A percentile compares a stretch with the other conserved stretches of the same genome.
These are phyloP conservation scores for Senna siamea DNA, from an alignment of 306 rosid species.

Conservation along the genomic window DNA sequence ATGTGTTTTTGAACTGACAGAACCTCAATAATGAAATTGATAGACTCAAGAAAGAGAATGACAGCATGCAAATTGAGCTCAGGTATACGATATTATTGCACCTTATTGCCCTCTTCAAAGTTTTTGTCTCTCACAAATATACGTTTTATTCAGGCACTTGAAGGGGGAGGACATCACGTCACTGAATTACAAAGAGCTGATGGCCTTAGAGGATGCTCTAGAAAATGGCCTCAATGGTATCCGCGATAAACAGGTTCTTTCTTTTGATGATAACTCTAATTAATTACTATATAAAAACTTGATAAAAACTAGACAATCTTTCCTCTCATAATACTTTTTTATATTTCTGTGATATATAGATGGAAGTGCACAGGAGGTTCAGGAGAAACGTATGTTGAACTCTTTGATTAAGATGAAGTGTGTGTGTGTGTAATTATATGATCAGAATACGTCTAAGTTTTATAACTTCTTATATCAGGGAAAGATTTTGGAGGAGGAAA, in stretches of 20 bases:
- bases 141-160: constrained; percentile 68
- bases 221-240: constrained; percentile 66
- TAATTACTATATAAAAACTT: neutral
- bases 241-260: constrained; percentile 63
- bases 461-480: constrained; percentile 37
- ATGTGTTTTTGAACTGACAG: constrained; percentile 49
- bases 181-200: constrained; percentile 70
- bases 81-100: constrained; percentile 45
- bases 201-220: constrained; percentile 66
- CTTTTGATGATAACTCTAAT: neutral
- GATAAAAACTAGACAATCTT: constrained; percentile 8
- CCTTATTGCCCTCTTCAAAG: constrained; percentile 14
- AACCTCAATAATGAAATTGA: constrained; percentile 82
- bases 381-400: constrained; percentile 65
- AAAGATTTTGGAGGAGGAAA: constrained; percentile 68
- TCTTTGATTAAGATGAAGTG: neutral
- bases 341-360: constrained; percentile 45
- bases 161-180: constrained; percentile 86
- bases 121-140: too few relatives aligned
- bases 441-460: too few relatives aligned
- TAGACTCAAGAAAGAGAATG: constrained; percentile 87
- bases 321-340: constrained; percentile 16
- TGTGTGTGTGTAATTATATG: too few relatives aligned
- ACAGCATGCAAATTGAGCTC: constrained; percentile 81
- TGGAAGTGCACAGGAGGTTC: constrained; percentile 50